Conservation (phyloP, 495 filamentous ascomycete genomes). For the Penicillium robsamsonii region DNA sequence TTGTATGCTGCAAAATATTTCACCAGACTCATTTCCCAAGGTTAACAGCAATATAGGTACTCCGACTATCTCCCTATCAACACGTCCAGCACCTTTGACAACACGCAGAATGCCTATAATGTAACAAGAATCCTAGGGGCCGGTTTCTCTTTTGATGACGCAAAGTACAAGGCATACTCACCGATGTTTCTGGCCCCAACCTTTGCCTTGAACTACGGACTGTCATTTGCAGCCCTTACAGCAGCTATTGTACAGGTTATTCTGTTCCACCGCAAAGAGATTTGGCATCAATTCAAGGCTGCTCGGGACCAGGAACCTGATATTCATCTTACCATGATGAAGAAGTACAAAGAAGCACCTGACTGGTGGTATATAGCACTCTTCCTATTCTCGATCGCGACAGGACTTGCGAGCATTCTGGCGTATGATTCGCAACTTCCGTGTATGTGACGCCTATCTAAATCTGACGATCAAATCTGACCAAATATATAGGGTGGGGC, state of each 20-base stretch:
- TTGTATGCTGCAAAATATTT: slow-evolving; percentile 39
- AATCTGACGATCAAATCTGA: neutral
- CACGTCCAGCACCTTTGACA: slow-evolving; percentile 60
- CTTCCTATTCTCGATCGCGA: slow-evolving; percentile 41
- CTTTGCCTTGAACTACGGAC: slow-evolving; percentile 58
- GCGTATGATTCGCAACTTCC: slow-evolving; percentile 57
- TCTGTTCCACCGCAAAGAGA: slow-evolving; percentile 55
- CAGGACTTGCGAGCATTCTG: slow-evolving; percentile 53
- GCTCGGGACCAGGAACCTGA: slow-evolving; percentile 54
- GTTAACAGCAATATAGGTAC: slow-evolving; percentile 16
- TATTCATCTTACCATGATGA: slow-evolving; percentile 29
- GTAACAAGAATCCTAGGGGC: slow-evolving; percentile 51
- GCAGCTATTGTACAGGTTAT: slow-evolving; percentile 57
- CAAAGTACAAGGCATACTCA: slow-evolving; percentile 58
- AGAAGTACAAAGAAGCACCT: slow-evolving; percentile 25
- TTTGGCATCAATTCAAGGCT: slow-evolving; percentile 53
- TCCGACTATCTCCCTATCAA: slow-evolving; percentile 57
- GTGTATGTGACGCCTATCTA: slow-evolving; percentile 10
- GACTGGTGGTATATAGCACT: slow-evolving; percentile 27
- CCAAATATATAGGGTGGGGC: slow-evolving; percentile 48
- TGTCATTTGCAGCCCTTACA: slow-evolving; percentile 61
- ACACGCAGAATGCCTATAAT: slow-evolving; percentile 55
- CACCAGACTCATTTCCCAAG: neutral
- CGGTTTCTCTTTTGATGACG: slow-evolving; percentile 51
- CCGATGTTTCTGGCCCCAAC: slow-evolving; percentile 63